Percentiles rank a stretch among this genome's conserved stretches.
phyloP scores from a whole-genome alignment of 805 yeast genomes.

The Kazachstania africana region DNA sequence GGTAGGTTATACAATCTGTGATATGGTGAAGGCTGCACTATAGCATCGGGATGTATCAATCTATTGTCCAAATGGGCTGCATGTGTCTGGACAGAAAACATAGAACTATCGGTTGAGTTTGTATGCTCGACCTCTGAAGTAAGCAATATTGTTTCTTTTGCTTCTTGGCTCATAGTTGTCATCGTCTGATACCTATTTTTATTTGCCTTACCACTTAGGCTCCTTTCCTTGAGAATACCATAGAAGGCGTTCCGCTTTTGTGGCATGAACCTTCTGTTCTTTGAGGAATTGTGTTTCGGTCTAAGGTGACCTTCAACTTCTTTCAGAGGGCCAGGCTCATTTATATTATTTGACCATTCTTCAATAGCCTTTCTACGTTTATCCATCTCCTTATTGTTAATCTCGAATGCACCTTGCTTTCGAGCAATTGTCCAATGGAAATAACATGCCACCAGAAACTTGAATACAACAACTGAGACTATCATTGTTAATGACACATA shows the following conservation, averaged over 20 bases:
- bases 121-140: background rate
- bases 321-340: slow-evolving; percentile 38
- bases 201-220: too few relatives aligned
- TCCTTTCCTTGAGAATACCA: background rate
- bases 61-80: slow-evolving; percentile 44
- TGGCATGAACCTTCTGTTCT: slow-evolving; percentile 15
- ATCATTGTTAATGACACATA: slow-evolving; percentile 75
- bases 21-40: slow-evolving; percentile 86
- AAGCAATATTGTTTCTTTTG: slow-evolving; percentile 4
- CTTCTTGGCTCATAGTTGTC: slow-evolving; percentile 42
- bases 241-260: slow-evolving; percentile 7
- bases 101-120: slow-evolving; percentile 2
- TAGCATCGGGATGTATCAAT: slow-evolving; percentile 59
- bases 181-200: slow-evolving; percentile 20
- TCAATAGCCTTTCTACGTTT: slow-evolving; percentile 61
- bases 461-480: slow-evolving; percentile 62
- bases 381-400: slow-evolving; percentile 47
- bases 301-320: slow-evolving; percentile 42
- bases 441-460: slow-evolving; percentile 79
- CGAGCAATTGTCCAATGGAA: slow-evolving; percentile 76
- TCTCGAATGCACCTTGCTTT: slow-evolving; percentile 64
- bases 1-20: slow-evolving; percentile 83
- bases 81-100: slow-evolving; percentile 2
- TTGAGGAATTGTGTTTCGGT: slow-evolving; percentile 30
- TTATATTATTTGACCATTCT: slow-evolving; percentile 68